phyloP scores from a whole-genome alignment of 495 filamentous ascomycete species.

The Sordaria brevicollis region DNA sequence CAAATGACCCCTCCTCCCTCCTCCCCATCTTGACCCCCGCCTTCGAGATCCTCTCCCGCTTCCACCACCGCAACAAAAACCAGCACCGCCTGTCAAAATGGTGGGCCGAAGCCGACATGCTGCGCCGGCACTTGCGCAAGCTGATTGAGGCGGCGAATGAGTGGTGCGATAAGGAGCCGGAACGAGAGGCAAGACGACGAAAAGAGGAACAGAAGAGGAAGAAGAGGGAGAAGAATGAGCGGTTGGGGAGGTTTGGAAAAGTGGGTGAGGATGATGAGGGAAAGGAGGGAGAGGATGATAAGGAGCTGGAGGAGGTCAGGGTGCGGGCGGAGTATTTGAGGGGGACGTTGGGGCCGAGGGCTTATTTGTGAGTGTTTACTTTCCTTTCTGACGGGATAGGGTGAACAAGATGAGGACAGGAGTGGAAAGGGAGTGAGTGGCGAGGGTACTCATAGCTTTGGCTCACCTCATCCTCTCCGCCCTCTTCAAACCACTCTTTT shows the following conservation, averaged over 20 bases:
- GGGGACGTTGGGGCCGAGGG: constrained; percentile 14
- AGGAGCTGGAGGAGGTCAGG: constrained; percentile 9
- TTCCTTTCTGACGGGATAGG: neutral
- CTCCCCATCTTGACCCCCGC: constrained; percentile 9
- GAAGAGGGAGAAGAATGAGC: constrained; percentile 2
- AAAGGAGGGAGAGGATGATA: constrained; percentile 4
- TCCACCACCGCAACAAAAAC: constrained; percentile 73
- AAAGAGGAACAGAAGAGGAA: constrained; percentile 3
- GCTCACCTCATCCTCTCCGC: neutral
- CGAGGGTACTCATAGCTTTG: neutral
- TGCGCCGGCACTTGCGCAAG: constrained; percentile 51
- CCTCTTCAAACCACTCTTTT: neutral
- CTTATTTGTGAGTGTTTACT: constrained; percentile 22
- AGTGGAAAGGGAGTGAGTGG: neutral
- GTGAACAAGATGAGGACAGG: neutral
- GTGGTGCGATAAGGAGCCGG: constrained; percentile 1
- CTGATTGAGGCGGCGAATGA: constrained; percentile 34
- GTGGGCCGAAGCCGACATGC: constrained; percentile 59
- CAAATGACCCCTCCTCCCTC: neutral
- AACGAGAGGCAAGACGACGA: neutral
- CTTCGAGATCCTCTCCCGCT: constrained; percentile 44
- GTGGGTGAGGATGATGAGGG: constrained; percentile 6
- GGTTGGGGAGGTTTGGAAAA: neutral
- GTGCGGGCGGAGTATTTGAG: constrained; percentile 10
- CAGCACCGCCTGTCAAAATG: constrained; percentile 63